Base-by-base conservation (phyloP, 805 yeast genomes). In the Ogataea dorogensis region DNA sequence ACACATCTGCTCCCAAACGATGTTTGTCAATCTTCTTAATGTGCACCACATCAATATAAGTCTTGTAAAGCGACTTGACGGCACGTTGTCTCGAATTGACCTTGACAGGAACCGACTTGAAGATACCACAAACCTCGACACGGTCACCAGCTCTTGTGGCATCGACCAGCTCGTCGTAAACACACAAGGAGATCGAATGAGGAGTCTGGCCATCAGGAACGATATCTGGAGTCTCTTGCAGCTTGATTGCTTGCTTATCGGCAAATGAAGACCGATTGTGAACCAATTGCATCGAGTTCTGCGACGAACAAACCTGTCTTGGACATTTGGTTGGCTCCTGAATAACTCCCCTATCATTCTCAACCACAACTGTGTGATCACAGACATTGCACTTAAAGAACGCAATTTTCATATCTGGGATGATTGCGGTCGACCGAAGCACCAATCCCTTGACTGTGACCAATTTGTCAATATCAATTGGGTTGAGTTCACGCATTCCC, bases 181-280 rank as follows among this genome's bases (percentile, higher is more conserved):
- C 95, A 67, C 96, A 87, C 18, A 93, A 67, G 5, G 95, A 86
- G 31, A 93, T 86, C 10, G 96, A 82, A 61, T 93, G 98, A 2
- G 98, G 98, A 2, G 98, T 93, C 63, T 93, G 98, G 12, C 98
- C 98, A 64, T 86, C 98, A 4, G 98, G 98, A 11, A 91, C 95
- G 44, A 79, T 71, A 61, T 93, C 98, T 2, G 64, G 64, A 7
- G 64, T 59, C 62, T 93, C 98, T 63, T 93, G 98, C 26, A 93
- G 67, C 53, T 86, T 86, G 49, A 93, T 79, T 18, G 93, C 91
- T 63, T 93, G 99, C 56, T 91, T 93, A 62, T 93, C 97, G 17
- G 95, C 93, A 63, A 91, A 93, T 0, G 86, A 75, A 23, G 95
- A 85, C 50, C 98, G 75, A 60, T 93, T 93, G 63, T 93, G 98